Conservation (phyloP, 1,139 yeast species). For the Geotrichum restrictum region DNA sequence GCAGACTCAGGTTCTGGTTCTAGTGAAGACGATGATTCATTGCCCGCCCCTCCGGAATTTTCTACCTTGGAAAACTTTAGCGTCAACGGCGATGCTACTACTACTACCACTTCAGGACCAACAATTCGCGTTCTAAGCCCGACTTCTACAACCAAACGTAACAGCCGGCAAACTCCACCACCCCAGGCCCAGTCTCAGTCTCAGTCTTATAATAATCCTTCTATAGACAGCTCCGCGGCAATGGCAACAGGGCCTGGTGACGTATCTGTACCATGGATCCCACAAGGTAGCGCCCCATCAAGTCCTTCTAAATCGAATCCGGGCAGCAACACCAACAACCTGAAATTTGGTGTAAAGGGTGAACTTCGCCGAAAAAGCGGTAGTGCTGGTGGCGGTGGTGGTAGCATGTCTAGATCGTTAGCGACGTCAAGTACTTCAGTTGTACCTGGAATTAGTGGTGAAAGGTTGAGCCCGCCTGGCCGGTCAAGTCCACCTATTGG, state of each 20-base stretch:
- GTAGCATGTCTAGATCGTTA: no score
- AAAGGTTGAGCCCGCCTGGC: neutral
- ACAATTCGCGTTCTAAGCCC: neutral
- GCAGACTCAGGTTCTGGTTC: no score
- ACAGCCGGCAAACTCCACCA: no score
- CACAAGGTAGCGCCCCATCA: neutral
- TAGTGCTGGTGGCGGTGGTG: no score
- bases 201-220: neutral
- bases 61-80: neutral
- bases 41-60: neutral
- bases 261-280: no score
- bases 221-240: neutral
- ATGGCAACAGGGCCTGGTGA: no score
- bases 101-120: neutral
- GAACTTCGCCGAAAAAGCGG: constrained; percentile 24
- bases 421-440: no score
- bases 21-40: neutral
- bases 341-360: constrained; percentile 26
- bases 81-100: neutral
- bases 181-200: neutral
- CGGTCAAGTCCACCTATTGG: neutral
- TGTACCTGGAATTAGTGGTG: no score
- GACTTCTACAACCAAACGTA: no score
- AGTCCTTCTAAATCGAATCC: neutral
- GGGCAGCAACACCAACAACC: constrained; percentile 1